These are phyloP conservation scores for Colletotrichum agaves DNA, from an alignment of 2,329 filamentous ascomycete genomes.

Conservation along the genomic window DNA sequence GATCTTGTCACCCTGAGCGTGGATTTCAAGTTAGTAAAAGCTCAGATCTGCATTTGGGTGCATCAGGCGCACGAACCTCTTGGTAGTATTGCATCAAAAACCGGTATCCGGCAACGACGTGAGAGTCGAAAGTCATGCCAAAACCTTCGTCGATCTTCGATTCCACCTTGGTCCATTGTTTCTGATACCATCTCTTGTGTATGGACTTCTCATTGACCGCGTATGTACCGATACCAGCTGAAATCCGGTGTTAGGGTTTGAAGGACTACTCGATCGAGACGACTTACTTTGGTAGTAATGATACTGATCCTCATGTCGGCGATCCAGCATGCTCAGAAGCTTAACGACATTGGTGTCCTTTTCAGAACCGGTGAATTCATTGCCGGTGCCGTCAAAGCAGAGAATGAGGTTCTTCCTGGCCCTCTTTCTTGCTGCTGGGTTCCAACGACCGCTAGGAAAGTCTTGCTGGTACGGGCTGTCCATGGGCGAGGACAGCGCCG, in stretches of 20 bases:
- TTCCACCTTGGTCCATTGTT: constrained; percentile 48
- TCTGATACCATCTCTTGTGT: constrained; percentile 48
- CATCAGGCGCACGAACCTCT: constrained; percentile 42
- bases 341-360: constrained; percentile 67
- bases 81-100: constrained; percentile 66
- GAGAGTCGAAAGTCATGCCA: constrained; percentile 59
- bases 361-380: constrained; percentile 56
- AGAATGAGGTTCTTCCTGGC: constrained; percentile 56
- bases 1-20: constrained; percentile 56
- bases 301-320: constrained; percentile 53
- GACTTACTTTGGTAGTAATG: constrained; percentile 61
- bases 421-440: neutral
- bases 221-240: constrained; percentile 61
- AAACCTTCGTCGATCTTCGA: constrained; percentile 55
- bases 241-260: neutral
- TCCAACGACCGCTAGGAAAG: neutral
- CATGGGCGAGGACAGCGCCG: neutral
- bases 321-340: constrained; percentile 57
- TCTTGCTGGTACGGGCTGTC: neutral
- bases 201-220: constrained; percentile 54
- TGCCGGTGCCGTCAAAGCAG: constrained; percentile 62
- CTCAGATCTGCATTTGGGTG: neutral
- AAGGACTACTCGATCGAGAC: rapidly evolving
- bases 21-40: neutral
- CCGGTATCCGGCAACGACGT: constrained; percentile 63